Evolutionary conservation across 345 rosid genomes (phyloP).

Genomic region (Tarenaya hassleriana): DNA sequence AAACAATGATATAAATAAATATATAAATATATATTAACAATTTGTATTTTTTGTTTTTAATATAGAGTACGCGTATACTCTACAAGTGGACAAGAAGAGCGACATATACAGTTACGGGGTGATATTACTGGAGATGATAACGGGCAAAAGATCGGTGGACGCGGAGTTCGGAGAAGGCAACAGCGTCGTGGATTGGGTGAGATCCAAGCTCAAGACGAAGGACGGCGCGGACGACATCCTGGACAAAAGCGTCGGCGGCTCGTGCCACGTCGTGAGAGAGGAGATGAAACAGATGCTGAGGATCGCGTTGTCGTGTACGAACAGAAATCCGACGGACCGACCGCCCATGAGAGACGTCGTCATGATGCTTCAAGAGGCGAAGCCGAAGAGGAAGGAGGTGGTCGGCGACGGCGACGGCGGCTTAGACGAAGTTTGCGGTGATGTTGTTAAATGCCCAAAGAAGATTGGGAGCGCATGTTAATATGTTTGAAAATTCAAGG

Average conservation of each 20-base stretch:
- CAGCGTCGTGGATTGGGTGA: slow-evolving; percentile 92
- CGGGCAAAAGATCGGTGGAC: slow-evolving; percentile 78
- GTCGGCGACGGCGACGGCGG: slow-evolving; percentile 18
- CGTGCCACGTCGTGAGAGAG: slow-evolving; percentile 57
- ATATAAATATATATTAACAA: neutral
- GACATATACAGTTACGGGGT: slow-evolving; percentile 96
- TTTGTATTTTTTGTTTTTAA: neutral
- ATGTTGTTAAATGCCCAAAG: slow-evolving; percentile 35
- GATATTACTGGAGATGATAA: slow-evolving; percentile 72
- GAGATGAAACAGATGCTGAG: slow-evolving; percentile 87
- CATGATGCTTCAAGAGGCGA: slow-evolving; percentile 84
- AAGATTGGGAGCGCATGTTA: slow-evolving; percentile 48
- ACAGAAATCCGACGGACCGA: slow-evolving; percentile 74
- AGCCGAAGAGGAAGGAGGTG: slow-evolving; percentile 68
- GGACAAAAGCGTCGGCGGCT: slow-evolving; percentile 73
- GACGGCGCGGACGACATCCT: slow-evolving; percentile 51
- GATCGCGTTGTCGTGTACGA: slow-evolving; percentile 80
- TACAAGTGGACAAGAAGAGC: slow-evolving; percentile 94
- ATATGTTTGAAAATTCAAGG: slow-evolving; percentile 29
- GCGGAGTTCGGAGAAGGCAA: slow-evolving; percentile 91
- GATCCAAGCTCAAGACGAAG: slow-evolving; percentile 63
- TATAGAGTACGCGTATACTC: slow-evolving; percentile 86
- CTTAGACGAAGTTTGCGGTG: slow-evolving; percentile 27
- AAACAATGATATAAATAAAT: too few relatives aligned
- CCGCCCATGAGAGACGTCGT: slow-evolving; percentile 98